Percentiles rank a stretch among this genome's conserved stretches.
These are phyloP conservation scores for Pythium phragmiticola DNA, from an alignment of 352 stramenopile species.

Conservation along the genomic window DNA sequence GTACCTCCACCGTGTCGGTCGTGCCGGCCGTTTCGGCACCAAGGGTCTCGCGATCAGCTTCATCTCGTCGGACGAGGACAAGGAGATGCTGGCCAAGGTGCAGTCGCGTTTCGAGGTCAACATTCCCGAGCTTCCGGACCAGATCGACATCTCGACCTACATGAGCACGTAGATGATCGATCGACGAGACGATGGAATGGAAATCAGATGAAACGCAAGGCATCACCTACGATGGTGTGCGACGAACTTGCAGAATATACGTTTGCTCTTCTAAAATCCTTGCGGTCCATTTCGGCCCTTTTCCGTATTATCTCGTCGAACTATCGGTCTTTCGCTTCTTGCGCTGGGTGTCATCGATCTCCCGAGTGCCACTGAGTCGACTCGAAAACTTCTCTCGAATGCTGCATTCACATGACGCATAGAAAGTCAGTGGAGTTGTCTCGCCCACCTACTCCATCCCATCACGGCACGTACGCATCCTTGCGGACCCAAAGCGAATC, in stretches of 20 bases:
- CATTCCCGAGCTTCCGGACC: conserved; percentile 98
- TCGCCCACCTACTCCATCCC: background rate
- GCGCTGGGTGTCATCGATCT: conserved; percentile 47
- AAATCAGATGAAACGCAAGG: conserved; percentile 6
- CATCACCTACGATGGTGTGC: background rate
- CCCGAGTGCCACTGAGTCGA: conserved; percentile 70
- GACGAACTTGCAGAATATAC: conserved; percentile 24
- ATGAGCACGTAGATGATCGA: conserved; percentile 80
- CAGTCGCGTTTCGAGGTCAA: conserved; percentile 99
- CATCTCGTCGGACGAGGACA: conserved; percentile 97
- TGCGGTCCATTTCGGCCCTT: background rate
- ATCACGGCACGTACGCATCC: conserved; percentile 40
- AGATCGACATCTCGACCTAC: conserved; percentile 99
- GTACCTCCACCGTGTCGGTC: conserved; percentile 99
- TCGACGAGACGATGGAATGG: background rate
- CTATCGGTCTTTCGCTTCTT: conserved; percentile 43
- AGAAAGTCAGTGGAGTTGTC: background rate
- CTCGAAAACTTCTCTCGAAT: conserved; percentile 82
- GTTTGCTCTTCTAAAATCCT: conserved; percentile 20
- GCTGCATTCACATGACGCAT: conserved; percentile 21
- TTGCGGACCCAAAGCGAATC: conserved; percentile 78
- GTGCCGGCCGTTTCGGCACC: conserved; percentile 99
- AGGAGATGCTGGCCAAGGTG: conserved; percentile 97
- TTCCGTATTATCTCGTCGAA: background rate
- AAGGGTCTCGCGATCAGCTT: conserved; percentile 99